Evolutionary conservation across 176 grass and related monocot species (phyloP).

Genomic region (Carex myosuroides): DNA sequence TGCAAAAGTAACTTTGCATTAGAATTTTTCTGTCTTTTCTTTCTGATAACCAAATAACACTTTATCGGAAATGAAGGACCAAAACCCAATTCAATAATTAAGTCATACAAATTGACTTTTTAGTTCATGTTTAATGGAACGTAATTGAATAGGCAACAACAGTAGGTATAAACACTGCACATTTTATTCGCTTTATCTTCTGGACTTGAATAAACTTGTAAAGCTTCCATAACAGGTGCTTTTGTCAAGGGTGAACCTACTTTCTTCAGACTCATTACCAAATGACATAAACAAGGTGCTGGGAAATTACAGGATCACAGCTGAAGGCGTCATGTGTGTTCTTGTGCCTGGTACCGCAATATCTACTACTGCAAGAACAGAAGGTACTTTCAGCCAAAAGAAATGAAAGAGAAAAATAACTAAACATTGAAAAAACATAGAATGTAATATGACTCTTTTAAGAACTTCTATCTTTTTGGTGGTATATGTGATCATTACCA

Average conservation of each 20-base stretch:
- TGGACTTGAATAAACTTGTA: not conserved
- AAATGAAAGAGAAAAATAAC: not conserved
- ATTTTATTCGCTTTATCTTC: not conserved
- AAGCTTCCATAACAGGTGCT: constrained; percentile 41
- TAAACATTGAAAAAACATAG: not conserved
- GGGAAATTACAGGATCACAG: constrained; percentile 42
- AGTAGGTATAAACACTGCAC: not conserved
- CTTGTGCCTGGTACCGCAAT: constrained; percentile 60
- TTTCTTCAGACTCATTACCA: constrained; percentile 29
- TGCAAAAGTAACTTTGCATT: not conserved
- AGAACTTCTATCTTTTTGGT: not conserved
- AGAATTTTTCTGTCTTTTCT: not conserved
- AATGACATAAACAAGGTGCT: constrained; percentile 26
- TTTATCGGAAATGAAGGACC: not conserved
- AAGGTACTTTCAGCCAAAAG: constrained; percentile 23
- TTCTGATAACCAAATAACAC: not conserved
- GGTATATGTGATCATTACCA: not conserved
- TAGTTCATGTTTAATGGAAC: not conserved
- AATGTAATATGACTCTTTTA: not conserved
- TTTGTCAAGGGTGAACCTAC: constrained; percentile 57
- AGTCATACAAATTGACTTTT: not conserved
- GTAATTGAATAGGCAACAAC: not conserved
- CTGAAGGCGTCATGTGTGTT: constrained; percentile 67
- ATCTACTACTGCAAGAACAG: constrained; percentile 43
- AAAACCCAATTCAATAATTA: not conserved